Evolutionary conservation across 2,329 filamentous ascomycete species (phyloP).

Genomic region (Corniculantispora saksenae): DNA sequence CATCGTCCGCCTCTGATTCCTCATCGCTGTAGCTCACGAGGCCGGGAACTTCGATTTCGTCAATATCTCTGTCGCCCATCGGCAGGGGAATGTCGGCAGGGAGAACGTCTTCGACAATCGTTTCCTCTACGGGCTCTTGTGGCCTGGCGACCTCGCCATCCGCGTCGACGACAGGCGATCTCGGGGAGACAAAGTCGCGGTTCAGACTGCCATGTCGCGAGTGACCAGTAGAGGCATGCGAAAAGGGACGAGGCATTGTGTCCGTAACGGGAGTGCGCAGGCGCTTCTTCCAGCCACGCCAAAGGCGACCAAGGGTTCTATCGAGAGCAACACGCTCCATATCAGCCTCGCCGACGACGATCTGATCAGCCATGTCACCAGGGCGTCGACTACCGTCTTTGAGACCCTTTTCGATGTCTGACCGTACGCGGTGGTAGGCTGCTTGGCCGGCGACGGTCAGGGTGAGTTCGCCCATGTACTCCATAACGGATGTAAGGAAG

Average conservation of each 20-base stretch:
- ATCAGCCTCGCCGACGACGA: slow-evolving; percentile 86
- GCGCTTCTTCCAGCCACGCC: slow-evolving; percentile 94
- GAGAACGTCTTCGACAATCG: slow-evolving; percentile 31
- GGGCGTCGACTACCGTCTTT: slow-evolving; percentile 50
- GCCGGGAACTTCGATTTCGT: slow-evolving; percentile 79
- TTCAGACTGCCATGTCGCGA: slow-evolving; percentile 37
- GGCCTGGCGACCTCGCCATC: slow-evolving; percentile 18
- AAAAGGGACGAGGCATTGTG: slow-evolving; percentile 50
- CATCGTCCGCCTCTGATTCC: slow-evolving; percentile 50
- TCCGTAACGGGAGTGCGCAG: slow-evolving; percentile 60
- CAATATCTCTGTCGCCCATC: slow-evolving; percentile 65
- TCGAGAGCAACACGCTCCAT: slow-evolving; percentile 93
- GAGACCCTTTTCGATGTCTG: slow-evolving; percentile 60
- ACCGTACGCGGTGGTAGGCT: slow-evolving; percentile 67
- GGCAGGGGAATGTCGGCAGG: slow-evolving; percentile 64
- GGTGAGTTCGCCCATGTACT: slow-evolving; percentile 90
- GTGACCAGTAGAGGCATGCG: slow-evolving; percentile 44
- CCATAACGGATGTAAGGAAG: slow-evolving; percentile 90
- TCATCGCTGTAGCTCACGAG: slow-evolving; percentile 64
- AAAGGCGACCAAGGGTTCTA: slow-evolving; percentile 81
- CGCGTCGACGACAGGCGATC: slow-evolving; percentile 19
- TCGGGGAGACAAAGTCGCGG: slow-evolving; percentile 40
- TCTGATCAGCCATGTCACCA: slow-evolving; percentile 58
- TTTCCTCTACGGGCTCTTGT: slow-evolving; percentile 24
- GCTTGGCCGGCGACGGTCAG: slow-evolving; percentile 85